phyloP scores from a whole-genome alignment of 2,329 filamentous ascomycete species.

The Neoarthrinium moseri region DNA sequence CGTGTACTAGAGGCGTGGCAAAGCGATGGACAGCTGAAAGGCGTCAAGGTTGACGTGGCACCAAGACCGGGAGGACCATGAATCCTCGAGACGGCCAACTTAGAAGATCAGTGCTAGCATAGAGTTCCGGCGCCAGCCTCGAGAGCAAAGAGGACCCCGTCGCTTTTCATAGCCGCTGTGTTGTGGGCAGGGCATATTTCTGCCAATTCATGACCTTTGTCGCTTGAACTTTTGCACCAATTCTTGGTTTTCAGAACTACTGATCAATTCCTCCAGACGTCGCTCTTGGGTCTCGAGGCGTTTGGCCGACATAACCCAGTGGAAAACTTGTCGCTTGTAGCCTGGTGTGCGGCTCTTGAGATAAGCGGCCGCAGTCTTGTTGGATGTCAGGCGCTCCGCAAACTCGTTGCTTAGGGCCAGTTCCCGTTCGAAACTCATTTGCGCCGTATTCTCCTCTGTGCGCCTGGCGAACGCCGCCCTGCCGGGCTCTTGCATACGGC shows the following conservation, averaged over 20 bases:
- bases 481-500: conserved; percentile 37
- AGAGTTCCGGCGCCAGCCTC: too few species aligned
- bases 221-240: conserved; percentile 10
- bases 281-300: conserved; percentile 10
- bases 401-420: conserved; percentile 1
- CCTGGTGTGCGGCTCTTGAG: conserved; percentile 3
- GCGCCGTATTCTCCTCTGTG: conserved; percentile 11
- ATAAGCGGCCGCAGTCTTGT: conserved; percentile 3
- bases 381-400: not conserved
- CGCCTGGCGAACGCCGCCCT: conserved; percentile 8
- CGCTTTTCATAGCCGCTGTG: not conserved
- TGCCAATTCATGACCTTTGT: too few species aligned
- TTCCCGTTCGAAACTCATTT: conserved; percentile 10
- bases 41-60: not conserved
- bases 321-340: conserved; percentile 7
- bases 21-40: conserved; percentile 4
- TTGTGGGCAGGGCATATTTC: not conserved
- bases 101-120: too few species aligned
- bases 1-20: conserved; percentile 4
- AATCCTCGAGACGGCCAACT: too few species aligned
- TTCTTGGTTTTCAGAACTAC: conserved; percentile 1
- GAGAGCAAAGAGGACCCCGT: not conserved
- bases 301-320: conserved; percentile 13
- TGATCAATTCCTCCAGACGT: conserved; percentile 8
- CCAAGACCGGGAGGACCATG: too few species aligned